phyloP scores from a whole-genome alignment of 306 rosid species.

The Lathyrus aphaca region DNA sequence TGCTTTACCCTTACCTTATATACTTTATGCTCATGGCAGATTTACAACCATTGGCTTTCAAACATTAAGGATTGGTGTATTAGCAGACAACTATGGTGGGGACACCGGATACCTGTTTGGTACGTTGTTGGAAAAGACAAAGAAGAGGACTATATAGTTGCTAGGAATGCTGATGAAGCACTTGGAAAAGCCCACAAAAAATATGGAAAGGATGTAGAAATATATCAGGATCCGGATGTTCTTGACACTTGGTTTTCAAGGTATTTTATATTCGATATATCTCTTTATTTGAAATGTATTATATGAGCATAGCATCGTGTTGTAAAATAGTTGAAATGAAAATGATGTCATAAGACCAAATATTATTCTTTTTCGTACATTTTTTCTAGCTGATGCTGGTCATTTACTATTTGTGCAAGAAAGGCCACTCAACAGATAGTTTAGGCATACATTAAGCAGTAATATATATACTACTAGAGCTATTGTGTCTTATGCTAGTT shows the following conservation, averaged over 20 bases:
- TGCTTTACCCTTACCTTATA: background rate
- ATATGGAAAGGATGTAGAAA: conserved; percentile 78
- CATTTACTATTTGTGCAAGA: conserved; percentile 16
- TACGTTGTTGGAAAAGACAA: conserved; percentile 79
- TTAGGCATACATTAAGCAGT: conserved; percentile 10
- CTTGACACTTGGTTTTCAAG: conserved; percentile 99
- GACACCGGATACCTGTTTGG: conserved; percentile 98
- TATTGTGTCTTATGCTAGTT: background rate
- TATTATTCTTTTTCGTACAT: conserved; percentile 4
- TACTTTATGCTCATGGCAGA: conserved; percentile 54
- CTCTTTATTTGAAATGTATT: conserved; percentile 19
- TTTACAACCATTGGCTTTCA: conserved; percentile 95
- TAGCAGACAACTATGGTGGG: conserved; percentile 99
- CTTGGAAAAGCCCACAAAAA: conserved; percentile 67
- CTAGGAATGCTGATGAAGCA: conserved; percentile 80
- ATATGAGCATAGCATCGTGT: conserved; percentile 14
- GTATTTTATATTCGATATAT: conserved; percentile 45
- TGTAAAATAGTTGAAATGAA: background rate
- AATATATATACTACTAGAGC: background rate
- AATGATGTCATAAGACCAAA: conserved; percentile 5
- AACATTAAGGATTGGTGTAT: conserved; percentile 99
- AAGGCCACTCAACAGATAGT: background rate
- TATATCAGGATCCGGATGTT: conserved; percentile 95
- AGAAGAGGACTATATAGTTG: conserved; percentile 95
- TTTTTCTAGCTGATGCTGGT: background rate